phyloP scores from a whole-genome alignment of 768 basidiomycete species.

The Leccinum incarnatum region DNA sequence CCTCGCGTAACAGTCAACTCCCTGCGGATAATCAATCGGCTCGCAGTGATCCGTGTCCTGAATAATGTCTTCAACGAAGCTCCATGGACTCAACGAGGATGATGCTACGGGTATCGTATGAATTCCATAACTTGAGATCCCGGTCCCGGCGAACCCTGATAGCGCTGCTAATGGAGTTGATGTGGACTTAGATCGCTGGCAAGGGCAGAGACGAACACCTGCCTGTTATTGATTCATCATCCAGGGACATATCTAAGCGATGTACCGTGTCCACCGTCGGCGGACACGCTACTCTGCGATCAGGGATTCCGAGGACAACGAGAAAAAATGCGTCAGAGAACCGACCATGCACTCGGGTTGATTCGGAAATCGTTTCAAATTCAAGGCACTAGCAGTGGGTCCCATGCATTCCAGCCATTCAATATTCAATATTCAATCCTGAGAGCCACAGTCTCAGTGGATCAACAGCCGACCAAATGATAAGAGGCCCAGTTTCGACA shows the following conservation, averaged over 20 bases:
- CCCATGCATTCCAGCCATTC: background rate
- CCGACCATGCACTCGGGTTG: background rate
- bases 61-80: background rate
- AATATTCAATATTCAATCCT: background rate
- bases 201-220: background rate
- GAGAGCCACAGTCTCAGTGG: background rate
- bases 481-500: background rate
- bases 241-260: slow-evolving; percentile 5
- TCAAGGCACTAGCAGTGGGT: background rate
- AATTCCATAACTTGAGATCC: slow-evolving; percentile 11
- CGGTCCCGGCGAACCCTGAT: background rate
- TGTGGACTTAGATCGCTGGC: background rate
- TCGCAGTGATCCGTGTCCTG: background rate
- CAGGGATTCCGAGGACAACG: slow-evolving; percentile 8
- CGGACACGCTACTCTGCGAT: slow-evolving; percentile 8
- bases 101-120: slow-evolving; percentile 1
- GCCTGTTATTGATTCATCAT: background rate
- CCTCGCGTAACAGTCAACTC: background rate
- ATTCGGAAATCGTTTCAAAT: slow-evolving; percentile 4
- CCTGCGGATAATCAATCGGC: background rate
- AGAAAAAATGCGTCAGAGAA: background rate
- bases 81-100: slow-evolving; percentile 7
- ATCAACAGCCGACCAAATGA: background rate
- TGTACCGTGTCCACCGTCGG: background rate
- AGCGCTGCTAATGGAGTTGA: slow-evolving; percentile 8